A percentile compares a stretch with the other conserved stretches of the same genome.
Conservation (phyloP, 1,284 basidiomycete genomes). For the Nidula niveotomentosa region DNA sequence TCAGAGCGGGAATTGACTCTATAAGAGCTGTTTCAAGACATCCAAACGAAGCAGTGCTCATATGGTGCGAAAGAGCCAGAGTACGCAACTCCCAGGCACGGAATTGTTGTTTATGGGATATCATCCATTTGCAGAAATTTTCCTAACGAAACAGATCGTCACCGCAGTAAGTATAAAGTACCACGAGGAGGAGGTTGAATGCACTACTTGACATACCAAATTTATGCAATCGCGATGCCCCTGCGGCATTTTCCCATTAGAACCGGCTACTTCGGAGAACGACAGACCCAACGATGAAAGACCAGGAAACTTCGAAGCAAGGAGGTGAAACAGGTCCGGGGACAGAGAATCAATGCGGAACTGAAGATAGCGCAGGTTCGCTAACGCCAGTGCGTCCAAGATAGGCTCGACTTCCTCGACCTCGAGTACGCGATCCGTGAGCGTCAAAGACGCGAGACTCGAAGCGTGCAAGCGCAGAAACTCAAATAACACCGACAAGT, state of each 20-base stretch:
- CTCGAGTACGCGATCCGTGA: conserved; percentile 29
- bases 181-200: neutral
- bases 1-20: neutral
- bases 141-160: neutral
- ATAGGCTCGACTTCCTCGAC: conserved; percentile 25
- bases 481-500: conserved; percentile 19
- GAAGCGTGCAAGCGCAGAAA: conserved; percentile 28
- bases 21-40: neutral
- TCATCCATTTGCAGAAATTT: neutral
- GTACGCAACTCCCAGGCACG: neutral
- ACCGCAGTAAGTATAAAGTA: neutral
- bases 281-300: conserved; percentile 7
- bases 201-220: neutral
- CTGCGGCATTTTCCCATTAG: too few relatives aligned
- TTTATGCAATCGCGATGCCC: neutral
- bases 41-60: neutral
- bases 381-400: conserved; percentile 11
- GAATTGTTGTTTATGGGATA: neutral
- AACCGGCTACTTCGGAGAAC: neutral
- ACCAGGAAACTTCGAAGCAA: conserved; percentile 25
- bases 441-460: conserved; percentile 26
- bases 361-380: conserved; percentile 19
- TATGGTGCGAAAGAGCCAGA: neutral
- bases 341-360: conserved; percentile 29
- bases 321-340: conserved; percentile 24